Conservation (phyloP, 495 filamentous ascomycete genomes). For the Aspergillus saccharolyticus region DNA sequence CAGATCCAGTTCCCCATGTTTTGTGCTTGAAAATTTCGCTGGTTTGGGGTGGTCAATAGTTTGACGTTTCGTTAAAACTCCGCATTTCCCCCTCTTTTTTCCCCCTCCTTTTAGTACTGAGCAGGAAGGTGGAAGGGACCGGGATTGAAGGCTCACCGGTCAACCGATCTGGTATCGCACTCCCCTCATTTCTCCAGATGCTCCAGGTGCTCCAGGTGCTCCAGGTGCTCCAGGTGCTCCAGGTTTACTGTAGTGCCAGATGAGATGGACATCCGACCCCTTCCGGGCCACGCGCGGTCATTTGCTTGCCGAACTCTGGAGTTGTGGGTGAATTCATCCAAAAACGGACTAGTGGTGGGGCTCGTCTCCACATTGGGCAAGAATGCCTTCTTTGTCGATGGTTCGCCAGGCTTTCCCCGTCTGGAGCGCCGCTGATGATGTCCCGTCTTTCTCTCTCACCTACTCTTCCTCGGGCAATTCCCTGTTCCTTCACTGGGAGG, state of each 20-base stretch:
- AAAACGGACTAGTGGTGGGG: not conserved
- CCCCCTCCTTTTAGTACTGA: not conserved
- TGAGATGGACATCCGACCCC: constrained; percentile 4
- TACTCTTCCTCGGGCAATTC: not conserved
- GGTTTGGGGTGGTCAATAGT: not conserved
- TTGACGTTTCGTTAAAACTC: constrained; percentile 10
- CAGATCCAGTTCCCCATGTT: not conserved
- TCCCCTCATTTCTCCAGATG: constrained; percentile 18
- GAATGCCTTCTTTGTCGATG: constrained; percentile 1
- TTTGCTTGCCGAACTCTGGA: constrained; percentile 8
- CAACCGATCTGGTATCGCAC: constrained; percentile 16
- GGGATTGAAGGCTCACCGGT: constrained; percentile 18
- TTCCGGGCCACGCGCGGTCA: constrained; percentile 7
- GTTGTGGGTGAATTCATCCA: not conserved
- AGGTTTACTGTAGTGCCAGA: no score
- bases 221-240: constrained; percentile 2
- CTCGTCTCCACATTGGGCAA: constrained; percentile 5
- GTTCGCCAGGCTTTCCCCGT: not conserved
- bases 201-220: constrained; percentile 9
- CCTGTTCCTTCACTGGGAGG: not conserved
- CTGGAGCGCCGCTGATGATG: not conserved
- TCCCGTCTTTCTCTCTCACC: not conserved
- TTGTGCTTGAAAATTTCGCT: not conserved
- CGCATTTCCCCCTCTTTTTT: constrained; percentile 19
- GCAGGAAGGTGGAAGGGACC: not conserved